Conservation (phyloP, 2,329 filamentous ascomycete genomes). For the Scedosporium apiospermum region DNA sequence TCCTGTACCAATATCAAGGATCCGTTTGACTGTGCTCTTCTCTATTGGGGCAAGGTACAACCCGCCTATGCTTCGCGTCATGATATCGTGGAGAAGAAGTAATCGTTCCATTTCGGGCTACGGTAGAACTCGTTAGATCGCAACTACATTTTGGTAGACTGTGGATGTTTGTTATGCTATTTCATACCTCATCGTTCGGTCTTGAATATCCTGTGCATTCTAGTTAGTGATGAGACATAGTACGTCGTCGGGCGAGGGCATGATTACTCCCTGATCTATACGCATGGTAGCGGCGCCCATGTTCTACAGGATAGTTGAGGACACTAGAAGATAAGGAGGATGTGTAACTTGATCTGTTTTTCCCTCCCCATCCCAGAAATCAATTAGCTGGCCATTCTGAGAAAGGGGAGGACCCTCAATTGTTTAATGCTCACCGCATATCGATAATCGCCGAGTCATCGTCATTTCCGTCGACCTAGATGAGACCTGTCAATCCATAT, state of each 20-base stretch:
- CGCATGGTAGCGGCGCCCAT: slow-evolving; percentile 23
- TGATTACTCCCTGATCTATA: slow-evolving; percentile 20
- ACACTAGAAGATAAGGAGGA: slow-evolving; percentile 18
- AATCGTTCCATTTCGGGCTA: slow-evolving; percentile 24
- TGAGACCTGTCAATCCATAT: no score
- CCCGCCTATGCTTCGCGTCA: slow-evolving; percentile 17
- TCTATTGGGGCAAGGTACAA: slow-evolving; percentile 17
- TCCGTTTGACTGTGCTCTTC: slow-evolving; percentile 15
- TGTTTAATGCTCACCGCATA: no score
- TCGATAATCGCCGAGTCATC: no score
- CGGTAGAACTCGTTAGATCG: slow-evolving; percentile 9
- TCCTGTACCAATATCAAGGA: slow-evolving; percentile 34
- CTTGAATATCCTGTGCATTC: background rate
- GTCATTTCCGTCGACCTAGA: no score
- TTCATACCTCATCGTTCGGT: background rate
- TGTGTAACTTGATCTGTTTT: slow-evolving; percentile 12
- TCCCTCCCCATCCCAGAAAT: background rate
- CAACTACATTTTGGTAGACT: background rate
- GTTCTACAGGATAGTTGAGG: slow-evolving; percentile 18
- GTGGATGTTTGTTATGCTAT: no score
- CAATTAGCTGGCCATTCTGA: no score
- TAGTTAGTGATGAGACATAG: background rate
- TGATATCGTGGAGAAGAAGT: slow-evolving; percentile 26
- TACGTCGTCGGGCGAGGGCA: background rate
- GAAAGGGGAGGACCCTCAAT: no score